Evolutionary conservation across 331 rosid species (phyloP), one percentile per base, ranked within the genome.

Genomic region (Prunus yedoensis): DNA sequence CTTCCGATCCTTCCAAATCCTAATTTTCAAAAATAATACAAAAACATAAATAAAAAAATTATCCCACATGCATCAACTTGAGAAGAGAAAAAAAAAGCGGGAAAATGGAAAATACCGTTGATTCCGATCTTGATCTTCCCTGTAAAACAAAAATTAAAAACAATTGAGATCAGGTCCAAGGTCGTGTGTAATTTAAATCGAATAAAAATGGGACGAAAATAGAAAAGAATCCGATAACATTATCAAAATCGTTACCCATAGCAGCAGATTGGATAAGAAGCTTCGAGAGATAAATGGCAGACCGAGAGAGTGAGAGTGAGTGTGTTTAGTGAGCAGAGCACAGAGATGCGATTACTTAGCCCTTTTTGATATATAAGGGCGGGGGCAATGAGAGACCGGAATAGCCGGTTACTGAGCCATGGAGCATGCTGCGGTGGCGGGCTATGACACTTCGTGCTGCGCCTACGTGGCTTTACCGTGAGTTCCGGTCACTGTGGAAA

Each of bases 81-180:
- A 43, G 0, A 23, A 18, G 49, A 62, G 28, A 6, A 38, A 51
- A 16, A 75, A 43, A 12, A 4, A 1, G 54, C 4, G 8, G 77
- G 46, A 75, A 14, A 27, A 45, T 6, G 0, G 18, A 60, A 72
- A 27, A 52, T 73, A 91, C 91, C 96, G 32, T 92, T 88, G 87
- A 92, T 89, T 82, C 97, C 93, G 83, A 89, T 83, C 88, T 89
- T 92, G 81, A 89, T 41, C 85, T 92, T 92, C 65, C 81, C 97
- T 88, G 89, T 54, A 72, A 51, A 73, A 15, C 72, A 23, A 69
- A 51, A 4, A 51, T 63, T 1, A 78, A 46, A 72, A 35, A 67
- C 58, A 18, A 2, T 11, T 46, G 43, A 47, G 32, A 28, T 2
- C 18, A 12, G 3, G n/a, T 25, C 0, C 1, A n/a, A 1, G 5